These are phyloP conservation scores for Phytophthora melonis DNA, from an alignment of 352 stramenopile genomes.

Conservation along the genomic window DNA sequence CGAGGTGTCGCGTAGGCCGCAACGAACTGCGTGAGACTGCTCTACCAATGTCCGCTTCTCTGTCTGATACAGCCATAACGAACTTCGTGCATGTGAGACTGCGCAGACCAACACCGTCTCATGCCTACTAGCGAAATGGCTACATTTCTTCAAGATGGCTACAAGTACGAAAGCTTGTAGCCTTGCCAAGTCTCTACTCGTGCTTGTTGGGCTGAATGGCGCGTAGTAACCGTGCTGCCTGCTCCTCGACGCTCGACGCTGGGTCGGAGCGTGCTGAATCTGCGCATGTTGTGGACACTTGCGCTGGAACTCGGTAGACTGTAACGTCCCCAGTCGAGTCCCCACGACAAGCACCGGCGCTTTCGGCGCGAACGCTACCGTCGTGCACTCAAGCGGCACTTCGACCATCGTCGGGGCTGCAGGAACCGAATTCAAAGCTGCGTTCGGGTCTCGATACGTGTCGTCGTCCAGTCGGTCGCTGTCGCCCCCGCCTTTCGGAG, in stretches of 20 bases:
- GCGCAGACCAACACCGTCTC: conserved; percentile 1
- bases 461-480: conserved; percentile 4
- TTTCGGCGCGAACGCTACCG: conserved; percentile 72
- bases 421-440: background rate
- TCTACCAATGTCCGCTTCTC: background rate
- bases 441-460: conserved; percentile 19
- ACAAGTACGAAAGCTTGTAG: background rate
- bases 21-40: background rate
- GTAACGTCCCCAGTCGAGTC: conserved; percentile 81
- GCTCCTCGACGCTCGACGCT: conserved; percentile 52
- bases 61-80: conserved; percentile 1
- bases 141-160: background rate
- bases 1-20: background rate
- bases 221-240: conserved; percentile 59
- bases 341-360: conserved; percentile 81
- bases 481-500: conserved; percentile 17
- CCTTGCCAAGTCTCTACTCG: conserved; percentile 24
- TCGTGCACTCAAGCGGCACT: conserved; percentile 71
- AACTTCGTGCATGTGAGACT: background rate
- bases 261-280: conserved; percentile 18
- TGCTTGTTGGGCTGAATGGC: conserved; percentile 68
- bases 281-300: conserved; percentile 27
- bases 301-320: conserved; percentile 71
- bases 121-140: conserved; percentile 3
- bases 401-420: conserved; percentile 35